Percentiles rank a stretch among this genome's conserved stretches.
These are phyloP conservation scores for Apocynum venetum DNA, from an alignment of 257 asterid species.

Conservation along the genomic window DNA sequence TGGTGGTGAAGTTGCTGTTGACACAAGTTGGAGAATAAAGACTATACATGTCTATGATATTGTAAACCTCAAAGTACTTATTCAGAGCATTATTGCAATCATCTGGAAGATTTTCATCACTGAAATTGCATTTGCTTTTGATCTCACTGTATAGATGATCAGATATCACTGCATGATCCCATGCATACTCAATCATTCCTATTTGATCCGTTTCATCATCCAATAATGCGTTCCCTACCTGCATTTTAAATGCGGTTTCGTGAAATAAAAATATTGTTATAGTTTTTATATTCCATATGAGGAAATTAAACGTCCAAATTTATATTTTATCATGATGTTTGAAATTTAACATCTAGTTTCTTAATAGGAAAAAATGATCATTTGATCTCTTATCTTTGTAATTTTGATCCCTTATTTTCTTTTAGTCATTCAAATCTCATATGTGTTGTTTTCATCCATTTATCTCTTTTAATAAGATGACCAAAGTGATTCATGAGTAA, in stretches of 20 bases:
- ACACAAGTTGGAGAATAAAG: slow-evolving; percentile 60
- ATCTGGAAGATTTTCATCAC: slow-evolving; percentile 5
- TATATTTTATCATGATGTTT: no score
- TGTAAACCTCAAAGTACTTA: slow-evolving; percentile 52
- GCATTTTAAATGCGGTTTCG: slow-evolving; percentile 1
- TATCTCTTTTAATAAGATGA: no score
- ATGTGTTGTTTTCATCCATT: no score
- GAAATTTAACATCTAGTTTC: no score
- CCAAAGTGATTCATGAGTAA: no score
- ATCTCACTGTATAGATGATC: slow-evolving; percentile 47
- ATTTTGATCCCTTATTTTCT: no score
- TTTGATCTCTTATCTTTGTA: no score
- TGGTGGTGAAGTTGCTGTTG: slow-evolving; percentile 6
- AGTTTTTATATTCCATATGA: no score
- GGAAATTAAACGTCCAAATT: no score
- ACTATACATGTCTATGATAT: slow-evolving; percentile 77
- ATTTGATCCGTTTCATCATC: slow-evolving; percentile 72
- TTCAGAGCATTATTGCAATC: slow-evolving; percentile 36
- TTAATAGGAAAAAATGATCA: no score
- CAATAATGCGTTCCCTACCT: slow-evolving; percentile 85
- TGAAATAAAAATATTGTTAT: no score
- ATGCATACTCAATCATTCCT: slow-evolving; percentile 87
- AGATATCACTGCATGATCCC: slow-evolving; percentile 90
- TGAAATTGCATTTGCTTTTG: slow-evolving; percentile 55
- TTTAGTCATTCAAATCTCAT: no score